phyloP scores from a whole-genome alignment of 768 basidiomycete genomes.

The Cystobasidium tubakii region DNA sequence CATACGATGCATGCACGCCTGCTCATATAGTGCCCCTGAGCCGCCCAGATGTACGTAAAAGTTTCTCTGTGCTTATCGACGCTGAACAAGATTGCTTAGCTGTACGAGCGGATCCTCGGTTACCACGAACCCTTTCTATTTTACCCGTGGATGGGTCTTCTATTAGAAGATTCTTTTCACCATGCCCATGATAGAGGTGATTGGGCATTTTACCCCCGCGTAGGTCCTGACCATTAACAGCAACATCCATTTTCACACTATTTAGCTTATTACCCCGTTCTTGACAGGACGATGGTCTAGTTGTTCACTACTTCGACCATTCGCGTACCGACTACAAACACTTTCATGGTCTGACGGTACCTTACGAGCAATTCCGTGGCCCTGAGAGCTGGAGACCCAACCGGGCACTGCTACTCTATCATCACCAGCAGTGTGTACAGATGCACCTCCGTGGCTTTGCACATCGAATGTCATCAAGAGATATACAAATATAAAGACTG shows the following conservation, averaged over 20 bases:
- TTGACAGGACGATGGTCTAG: background rate
- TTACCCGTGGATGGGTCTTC: constrained; percentile 12
- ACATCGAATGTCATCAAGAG: background rate
- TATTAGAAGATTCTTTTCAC: background rate
- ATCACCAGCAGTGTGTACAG: constrained; percentile 5
- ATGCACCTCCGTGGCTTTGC: background rate
- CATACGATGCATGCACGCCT: background rate
- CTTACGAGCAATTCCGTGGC: background rate
- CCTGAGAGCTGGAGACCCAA: background rate
- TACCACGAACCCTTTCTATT: background rate
- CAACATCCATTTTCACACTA: background rate
- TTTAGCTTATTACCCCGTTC: background rate
- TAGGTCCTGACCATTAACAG: background rate
- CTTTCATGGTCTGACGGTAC: background rate
- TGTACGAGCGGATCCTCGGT: constrained; percentile 6
- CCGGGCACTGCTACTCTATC: background rate
- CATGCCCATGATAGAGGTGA: background rate
- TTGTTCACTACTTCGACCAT: constrained; percentile 1
- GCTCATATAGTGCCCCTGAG: background rate
- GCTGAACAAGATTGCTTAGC: background rate
- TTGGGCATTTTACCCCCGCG: constrained; percentile 2
- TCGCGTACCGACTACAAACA: background rate
- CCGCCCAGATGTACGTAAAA: background rate
- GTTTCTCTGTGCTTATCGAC: background rate
- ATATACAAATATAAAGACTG: too few relatives aligned